A percentile compares a stretch with the other conserved stretches of the same genome.
Evolutionary conservation across 2,329 filamentous ascomycete genomes (phyloP).

Genomic region (Sarocladium oryzae): DNA sequence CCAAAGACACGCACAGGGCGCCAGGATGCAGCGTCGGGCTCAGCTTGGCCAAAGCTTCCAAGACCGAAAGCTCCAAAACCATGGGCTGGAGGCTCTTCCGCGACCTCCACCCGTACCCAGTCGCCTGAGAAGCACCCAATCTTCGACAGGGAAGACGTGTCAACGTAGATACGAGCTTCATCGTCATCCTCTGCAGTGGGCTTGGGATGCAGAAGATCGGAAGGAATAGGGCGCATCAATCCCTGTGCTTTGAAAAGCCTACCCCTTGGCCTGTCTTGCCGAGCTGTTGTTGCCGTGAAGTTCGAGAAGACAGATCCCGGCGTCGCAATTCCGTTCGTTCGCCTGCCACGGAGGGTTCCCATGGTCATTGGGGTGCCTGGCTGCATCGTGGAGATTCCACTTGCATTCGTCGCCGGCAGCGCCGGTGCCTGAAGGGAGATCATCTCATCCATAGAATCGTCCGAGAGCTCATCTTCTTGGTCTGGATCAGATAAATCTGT

Average conservation of each 20-base stretch:
- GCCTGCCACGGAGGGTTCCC: slow-evolving; percentile 50
- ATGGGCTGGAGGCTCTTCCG: slow-evolving; percentile 64
- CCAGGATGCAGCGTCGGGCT: slow-evolving; percentile 59
- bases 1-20: slow-evolving; percentile 85
- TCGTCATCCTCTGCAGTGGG: slow-evolving; percentile 75
- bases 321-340: slow-evolving; percentile 67
- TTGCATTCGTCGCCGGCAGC: slow-evolving; percentile 69
- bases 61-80: slow-evolving; percentile 62
- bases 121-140: slow-evolving; percentile 97
- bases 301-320: slow-evolving; percentile 86
- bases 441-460: slow-evolving; percentile 89
- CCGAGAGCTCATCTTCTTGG: slow-evolving; percentile 69
- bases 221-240: slow-evolving; percentile 62
- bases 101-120: slow-evolving; percentile 81
- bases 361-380: slow-evolving; percentile 74
- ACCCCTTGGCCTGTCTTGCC: slow-evolving; percentile 63
- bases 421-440: slow-evolving; percentile 80
- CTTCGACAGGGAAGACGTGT: slow-evolving; percentile 76
- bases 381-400: slow-evolving; percentile 71
- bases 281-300: slow-evolving; percentile 77
- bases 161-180: slow-evolving; percentile 83
- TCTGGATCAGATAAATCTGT: slow-evolving; percentile 63
- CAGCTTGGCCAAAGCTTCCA: slow-evolving; percentile 48
- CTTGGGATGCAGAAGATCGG: slow-evolving; percentile 77
- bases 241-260: slow-evolving; percentile 82